Evolutionary conservation across 2,329 filamentous ascomycete species (phyloP), one percentile per base, ranked within the genome.

Genomic region (Exophiala viscosa): DNA sequence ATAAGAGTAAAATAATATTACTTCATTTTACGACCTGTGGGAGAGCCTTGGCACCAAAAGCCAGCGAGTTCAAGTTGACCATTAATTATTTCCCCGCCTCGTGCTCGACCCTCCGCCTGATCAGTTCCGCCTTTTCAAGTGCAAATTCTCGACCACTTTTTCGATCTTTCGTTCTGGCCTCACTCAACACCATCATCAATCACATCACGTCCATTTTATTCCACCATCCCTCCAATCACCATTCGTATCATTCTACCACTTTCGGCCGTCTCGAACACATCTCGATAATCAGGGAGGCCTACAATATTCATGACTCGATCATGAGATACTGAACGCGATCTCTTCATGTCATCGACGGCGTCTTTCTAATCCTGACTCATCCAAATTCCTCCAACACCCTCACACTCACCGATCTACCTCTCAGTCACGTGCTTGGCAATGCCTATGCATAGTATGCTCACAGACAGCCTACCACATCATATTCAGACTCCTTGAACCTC

Each of bases 341-440:
- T 5, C 5, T 28, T 28, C 23, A 28, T 28, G 23, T 28, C 23
- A 28, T 28, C 23, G 23, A 5, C 23, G 5, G 23, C 23, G 23
- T 28, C 23, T 28, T 28, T 20, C 10, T 39, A 2, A 23, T 14
- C 31, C 15, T 40, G 49, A 47, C 42, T 52, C 48, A 44, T 44
- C 4, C n/a, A 44, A 17, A 10, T 32, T 46, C 44, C n/a, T 36
- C 31, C 43, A 42, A n/a, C 20, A 33, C 33, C 48, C 34, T 20
- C 32, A 40, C 48, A 9, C 18, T 11, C 41, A 39, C 9, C 40
- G n/a, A 23, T 14, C 40, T 23, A 18, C 5, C 38, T 5, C 18
- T 14, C 18, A 28, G 43, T 54, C 50, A 57, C 54, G 54, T 57
- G 54, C n/a, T 36, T 34, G 50, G 54, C 40, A 45, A n/a, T 43